These are phyloP conservation scores for Tritrichomonas foetus DNA, from an alignment of 208 protist genomes.

Conservation along the genomic window DNA sequence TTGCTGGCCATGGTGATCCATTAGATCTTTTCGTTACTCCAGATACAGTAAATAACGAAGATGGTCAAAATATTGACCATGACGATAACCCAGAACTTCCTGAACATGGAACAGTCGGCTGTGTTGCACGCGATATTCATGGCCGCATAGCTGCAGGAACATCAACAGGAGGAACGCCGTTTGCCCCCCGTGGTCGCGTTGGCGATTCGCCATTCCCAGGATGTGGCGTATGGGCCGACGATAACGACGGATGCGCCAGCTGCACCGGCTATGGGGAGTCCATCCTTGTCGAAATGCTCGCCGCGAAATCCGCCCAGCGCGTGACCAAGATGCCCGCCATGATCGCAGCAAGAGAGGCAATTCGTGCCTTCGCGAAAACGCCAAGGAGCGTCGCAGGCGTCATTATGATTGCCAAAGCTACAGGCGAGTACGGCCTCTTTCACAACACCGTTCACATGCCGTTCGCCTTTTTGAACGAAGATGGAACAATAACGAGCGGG, in stretches of 20 bases:
- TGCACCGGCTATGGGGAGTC: not conserved
- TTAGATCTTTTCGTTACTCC: not conserved
- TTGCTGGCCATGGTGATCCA: not conserved
- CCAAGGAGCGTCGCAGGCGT: not conserved
- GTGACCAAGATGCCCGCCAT: not conserved
- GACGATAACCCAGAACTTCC: not conserved
- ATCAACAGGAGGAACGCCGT: constrained; percentile 31
- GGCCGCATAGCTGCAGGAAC: not conserved
- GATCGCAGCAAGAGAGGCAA: not conserved
- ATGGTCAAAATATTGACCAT: no score
- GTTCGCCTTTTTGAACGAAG: not conserved
- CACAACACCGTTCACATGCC: constrained; percentile 27
- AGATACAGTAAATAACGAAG: no score
- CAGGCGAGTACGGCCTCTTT: constrained; percentile 2
- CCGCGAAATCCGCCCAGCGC: not conserved
- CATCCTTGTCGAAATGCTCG: not conserved
- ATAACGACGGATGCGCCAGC: not conserved
- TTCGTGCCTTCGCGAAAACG: not conserved
- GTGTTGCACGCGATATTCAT: not conserved
- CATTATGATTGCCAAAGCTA: not conserved
- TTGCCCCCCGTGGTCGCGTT: not conserved
- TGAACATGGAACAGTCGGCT: constrained; percentile 25
- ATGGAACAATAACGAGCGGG: not conserved
- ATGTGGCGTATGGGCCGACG: constrained; percentile 9
- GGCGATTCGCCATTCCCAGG: not conserved